Evolutionary conservation across 192 early-diverging fungal species (phyloP).

Genomic region (Linnemannia exigua): DNA sequence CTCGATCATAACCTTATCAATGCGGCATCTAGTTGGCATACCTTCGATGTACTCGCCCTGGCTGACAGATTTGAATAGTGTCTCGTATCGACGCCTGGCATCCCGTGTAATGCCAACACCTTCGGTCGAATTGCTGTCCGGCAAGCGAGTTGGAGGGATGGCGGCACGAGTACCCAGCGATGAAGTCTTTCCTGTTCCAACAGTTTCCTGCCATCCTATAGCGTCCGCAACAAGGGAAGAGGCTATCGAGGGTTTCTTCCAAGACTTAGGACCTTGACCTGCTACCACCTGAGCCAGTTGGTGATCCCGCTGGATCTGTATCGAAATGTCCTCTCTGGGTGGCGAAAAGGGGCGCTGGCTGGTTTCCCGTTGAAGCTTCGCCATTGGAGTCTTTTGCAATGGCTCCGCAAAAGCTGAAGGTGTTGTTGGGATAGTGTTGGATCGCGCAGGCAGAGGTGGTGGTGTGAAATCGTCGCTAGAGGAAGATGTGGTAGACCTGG

Average conservation of each 20-base stretch:
- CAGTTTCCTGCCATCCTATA: neutral
- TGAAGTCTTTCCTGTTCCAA: neutral
- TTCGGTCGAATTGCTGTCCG: slow-evolving; percentile 10
- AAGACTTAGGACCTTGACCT: neutral
- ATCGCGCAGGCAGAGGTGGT: slow-evolving; percentile 28
- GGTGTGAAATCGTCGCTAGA: neutral
- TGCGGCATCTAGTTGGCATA: slow-evolving; percentile 10
- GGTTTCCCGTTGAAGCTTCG: neutral
- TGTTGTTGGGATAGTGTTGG: slow-evolving; percentile 27
- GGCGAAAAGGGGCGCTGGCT: slow-evolving; percentile 10
- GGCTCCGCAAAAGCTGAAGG: neutral
- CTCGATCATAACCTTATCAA: neutral
- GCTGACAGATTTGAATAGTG: slow-evolving; percentile 29
- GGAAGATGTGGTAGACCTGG: neutral
- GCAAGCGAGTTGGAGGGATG: slow-evolving; percentile 17
- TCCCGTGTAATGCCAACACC: slow-evolving; percentile 26
- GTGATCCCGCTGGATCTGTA: neutral
- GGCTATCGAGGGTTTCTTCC: neutral
- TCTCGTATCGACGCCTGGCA: slow-evolving; percentile 55
- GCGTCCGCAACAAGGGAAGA: neutral
- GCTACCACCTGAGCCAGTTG: neutral
- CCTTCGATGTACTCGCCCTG: slow-evolving; percentile 52
- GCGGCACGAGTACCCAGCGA: slow-evolving; percentile 21
- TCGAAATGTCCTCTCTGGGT: neutral
- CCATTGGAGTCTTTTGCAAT: slow-evolving; percentile 7